These are phyloP conservation scores for Verticillium longisporum DNA, from an alignment of 2,329 filamentous ascomycete species.

Conservation along the genomic window DNA sequence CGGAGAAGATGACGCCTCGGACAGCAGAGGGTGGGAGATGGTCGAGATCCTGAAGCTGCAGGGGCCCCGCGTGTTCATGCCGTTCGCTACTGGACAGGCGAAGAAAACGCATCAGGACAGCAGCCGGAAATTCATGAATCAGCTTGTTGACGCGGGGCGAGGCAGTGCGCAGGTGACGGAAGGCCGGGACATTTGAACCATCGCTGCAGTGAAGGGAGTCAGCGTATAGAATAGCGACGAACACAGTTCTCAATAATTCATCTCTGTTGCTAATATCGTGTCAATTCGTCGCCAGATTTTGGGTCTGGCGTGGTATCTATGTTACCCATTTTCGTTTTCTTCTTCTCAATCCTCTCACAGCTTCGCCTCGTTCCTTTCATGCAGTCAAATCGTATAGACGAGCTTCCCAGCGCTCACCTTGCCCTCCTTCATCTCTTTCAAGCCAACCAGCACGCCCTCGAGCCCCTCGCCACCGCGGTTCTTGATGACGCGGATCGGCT, in stretches of 20 bases:
- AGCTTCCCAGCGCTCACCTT: constrained; percentile 33
- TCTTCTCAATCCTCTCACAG: background rate
- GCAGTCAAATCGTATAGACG: constrained; percentile 27
- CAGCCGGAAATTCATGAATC: constrained; percentile 21
- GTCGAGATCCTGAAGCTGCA: constrained; percentile 24
- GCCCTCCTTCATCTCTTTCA: constrained; percentile 23
- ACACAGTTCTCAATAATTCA: no score
- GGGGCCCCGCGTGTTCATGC: constrained; percentile 26
- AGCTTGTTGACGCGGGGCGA: constrained; percentile 9
- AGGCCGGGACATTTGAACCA: no score
- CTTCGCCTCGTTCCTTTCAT: background rate
- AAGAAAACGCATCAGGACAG: constrained; percentile 22
- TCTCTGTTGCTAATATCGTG: no score
- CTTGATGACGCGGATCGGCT: constrained; percentile 19
- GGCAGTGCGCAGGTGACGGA: no score
- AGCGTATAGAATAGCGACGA: no score
- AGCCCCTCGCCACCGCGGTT: constrained; percentile 22
- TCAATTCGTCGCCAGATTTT: no score
- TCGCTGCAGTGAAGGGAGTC: no score
- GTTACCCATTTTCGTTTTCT: no score
- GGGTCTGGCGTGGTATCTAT: no score
- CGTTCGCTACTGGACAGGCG: constrained; percentile 23
- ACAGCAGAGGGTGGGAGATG: constrained; percentile 22
- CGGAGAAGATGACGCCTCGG: constrained; percentile 3
- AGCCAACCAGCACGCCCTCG: constrained; percentile 23